Evolutionary conservation across 2,329 filamentous ascomycete genomes (phyloP).

Genomic region (Dactylonectria estremocensis): DNA sequence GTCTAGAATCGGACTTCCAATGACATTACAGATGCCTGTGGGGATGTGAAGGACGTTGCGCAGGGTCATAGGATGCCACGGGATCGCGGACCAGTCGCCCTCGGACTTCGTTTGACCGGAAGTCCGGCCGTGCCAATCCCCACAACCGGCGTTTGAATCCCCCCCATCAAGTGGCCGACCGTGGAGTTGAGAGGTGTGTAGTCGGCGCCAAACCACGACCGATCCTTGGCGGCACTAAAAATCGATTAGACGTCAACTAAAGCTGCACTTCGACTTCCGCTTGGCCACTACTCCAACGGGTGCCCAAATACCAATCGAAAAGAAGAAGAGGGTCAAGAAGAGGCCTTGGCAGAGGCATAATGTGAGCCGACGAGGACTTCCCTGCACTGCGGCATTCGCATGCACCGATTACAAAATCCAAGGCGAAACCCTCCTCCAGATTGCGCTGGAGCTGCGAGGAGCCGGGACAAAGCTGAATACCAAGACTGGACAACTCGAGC

Average conservation of each 20-base stretch:
- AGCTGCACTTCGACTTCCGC: too few relatives aligned
- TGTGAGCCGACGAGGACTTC: too few relatives aligned
- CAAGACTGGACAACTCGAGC: too few relatives aligned
- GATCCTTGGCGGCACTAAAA: constrained; percentile 15
- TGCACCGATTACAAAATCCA: too few relatives aligned
- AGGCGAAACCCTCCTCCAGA: too few relatives aligned
- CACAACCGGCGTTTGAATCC: not conserved
- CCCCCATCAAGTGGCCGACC: not conserved
- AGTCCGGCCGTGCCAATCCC: constrained; percentile 23
- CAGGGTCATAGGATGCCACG: not conserved
- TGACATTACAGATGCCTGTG: constrained; percentile 11
- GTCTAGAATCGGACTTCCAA: not conserved
- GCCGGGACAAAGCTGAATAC: too few relatives aligned
- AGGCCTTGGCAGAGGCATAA: too few relatives aligned
- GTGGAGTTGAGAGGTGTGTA: constrained; percentile 9
- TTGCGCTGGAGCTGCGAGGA: too few relatives aligned
- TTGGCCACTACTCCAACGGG: too few relatives aligned
- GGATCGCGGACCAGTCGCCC: not conserved
- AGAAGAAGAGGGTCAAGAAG: too few relatives aligned
- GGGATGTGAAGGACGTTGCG: constrained; percentile 40
- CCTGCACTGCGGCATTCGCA: too few relatives aligned
- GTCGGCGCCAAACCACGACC: constrained; percentile 9
- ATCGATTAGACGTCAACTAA: not conserved
- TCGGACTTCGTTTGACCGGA: constrained; percentile 1
- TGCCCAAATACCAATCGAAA: too few relatives aligned